phyloP scores from a whole-genome alignment of 805 yeast genomes.

The Saccharomycopsis javanensis region DNA sequence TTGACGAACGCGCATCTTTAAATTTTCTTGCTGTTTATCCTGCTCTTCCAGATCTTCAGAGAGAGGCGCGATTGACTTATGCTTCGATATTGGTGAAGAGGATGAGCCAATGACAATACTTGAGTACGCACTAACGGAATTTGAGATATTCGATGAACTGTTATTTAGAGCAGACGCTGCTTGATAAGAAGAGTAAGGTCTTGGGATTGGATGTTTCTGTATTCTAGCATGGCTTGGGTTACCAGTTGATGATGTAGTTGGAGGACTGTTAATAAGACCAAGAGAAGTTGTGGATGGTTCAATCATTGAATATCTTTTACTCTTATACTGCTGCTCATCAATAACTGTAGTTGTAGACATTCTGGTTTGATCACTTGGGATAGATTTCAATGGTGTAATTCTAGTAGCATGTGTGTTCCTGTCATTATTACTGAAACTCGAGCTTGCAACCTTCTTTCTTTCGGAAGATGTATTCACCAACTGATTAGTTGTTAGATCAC shows the following conservation, averaged over 20 bases:
- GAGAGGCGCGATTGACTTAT: slow-evolving; percentile 7
- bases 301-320: slow-evolving; percentile 16
- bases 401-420: background rate
- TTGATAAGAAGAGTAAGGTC: slow-evolving; percentile 12
- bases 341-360: background rate
- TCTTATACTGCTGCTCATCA: background rate
- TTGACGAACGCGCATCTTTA: slow-evolving; percentile 61
- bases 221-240: slow-evolving; percentile 1
- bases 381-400: background rate
- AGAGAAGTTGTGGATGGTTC: slow-evolving; percentile 17
- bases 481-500: background rate
- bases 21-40: slow-evolving; percentile 27
- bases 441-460: background rate
- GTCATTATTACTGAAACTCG: background rate
- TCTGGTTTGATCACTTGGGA: background rate
- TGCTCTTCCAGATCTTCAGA: slow-evolving; percentile 15
- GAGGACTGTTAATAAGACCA: slow-evolving; percentile 12
- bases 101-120: slow-evolving; percentile 8
- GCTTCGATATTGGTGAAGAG: slow-evolving; percentile 10
- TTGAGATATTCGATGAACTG: background rate
- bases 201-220: slow-evolving; percentile 4
- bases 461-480: background rate
- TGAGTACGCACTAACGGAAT: background rate
- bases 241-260: slow-evolving; percentile 1
- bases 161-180: slow-evolving; percentile 1